Percentiles rank a stretch among this genome's conserved stretches.
phyloP scores from a whole-genome alignment of 495 filamentous ascomycete species.

The Astrothelium subdiscretum region DNA sequence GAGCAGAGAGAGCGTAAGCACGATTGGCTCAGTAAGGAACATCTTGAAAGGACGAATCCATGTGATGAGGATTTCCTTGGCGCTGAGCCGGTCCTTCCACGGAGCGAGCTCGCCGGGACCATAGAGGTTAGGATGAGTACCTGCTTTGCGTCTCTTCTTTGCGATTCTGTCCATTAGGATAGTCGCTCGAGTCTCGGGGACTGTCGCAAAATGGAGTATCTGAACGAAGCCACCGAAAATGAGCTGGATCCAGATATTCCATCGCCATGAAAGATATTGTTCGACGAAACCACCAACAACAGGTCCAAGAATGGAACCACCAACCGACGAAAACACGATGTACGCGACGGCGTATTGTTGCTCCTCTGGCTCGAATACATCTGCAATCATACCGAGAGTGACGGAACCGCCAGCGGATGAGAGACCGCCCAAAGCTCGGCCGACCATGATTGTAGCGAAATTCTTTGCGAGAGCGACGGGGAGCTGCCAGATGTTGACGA shows the following conservation, averaged over 20 bases:
- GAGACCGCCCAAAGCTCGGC: conserved; percentile 56
- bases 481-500: conserved; percentile 68
- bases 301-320: conserved; percentile 64
- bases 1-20: conserved; percentile 57
- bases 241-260: conserved; percentile 74
- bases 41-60: conserved; percentile 68
- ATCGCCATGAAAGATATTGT: conserved; percentile 53
- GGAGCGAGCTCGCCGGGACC: conserved; percentile 52
- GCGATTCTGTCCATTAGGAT: conserved; percentile 58
- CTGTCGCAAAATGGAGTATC: conserved; percentile 51
- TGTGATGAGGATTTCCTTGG: conserved; percentile 43
- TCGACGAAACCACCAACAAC: conserved; percentile 71
- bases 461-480: conserved; percentile 62
- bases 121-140: conserved; percentile 42
- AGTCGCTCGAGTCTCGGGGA: conserved; percentile 57
- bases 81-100: conserved; percentile 47
- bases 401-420: conserved; percentile 69
- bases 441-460: conserved; percentile 52
- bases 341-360: conserved; percentile 66
- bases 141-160: conserved; percentile 47
- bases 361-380: conserved; percentile 62
- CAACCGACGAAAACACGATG: conserved; percentile 65
- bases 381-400: conserved; percentile 72
- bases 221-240: conserved; percentile 60
- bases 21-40: conserved; percentile 66